phyloP scores from a whole-genome alignment of 139 green algal genomes.

The Tetradesmus obliquus region DNA sequence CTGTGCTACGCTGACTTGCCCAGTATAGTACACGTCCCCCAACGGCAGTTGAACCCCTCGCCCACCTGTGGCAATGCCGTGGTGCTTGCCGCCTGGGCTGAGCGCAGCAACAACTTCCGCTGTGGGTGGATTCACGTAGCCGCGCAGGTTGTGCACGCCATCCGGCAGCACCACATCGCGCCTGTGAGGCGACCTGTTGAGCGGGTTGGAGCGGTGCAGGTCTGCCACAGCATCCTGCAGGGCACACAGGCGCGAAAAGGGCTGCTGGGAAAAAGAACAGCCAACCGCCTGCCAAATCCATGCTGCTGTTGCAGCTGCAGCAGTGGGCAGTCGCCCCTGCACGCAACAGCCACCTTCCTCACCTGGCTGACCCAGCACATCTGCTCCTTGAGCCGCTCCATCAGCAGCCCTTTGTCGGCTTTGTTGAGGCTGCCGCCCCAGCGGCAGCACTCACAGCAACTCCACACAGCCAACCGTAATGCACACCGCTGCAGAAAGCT shows the following conservation, averaged over 20 bases:
- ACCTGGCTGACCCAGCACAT: conserved; percentile 89
- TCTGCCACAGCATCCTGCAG: conserved; percentile 60
- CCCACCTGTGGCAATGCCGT: neutral
- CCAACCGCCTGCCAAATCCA: too few species aligned
- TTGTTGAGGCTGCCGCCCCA: conserved; percentile 84
- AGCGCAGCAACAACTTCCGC: neutral
- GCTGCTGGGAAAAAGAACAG: neutral
- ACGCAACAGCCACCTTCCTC: neutral
- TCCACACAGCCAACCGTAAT: neutral
- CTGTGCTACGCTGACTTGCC: too few species aligned
- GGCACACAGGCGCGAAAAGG: neutral
- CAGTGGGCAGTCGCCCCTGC: neutral
- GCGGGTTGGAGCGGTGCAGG: conserved; percentile 52
- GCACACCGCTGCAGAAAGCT: too few species aligned
- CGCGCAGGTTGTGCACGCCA: conserved; percentile 86
- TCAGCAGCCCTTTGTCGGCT: conserved; percentile 93
- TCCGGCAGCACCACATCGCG: conserved; percentile 95
- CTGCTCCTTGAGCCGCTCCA: conserved; percentile 95
- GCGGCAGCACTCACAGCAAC: neutral
- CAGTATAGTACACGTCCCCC: too few species aligned
- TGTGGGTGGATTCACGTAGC: conserved; percentile 70
- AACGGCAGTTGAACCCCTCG: too few species aligned
- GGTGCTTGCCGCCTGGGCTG: neutral
- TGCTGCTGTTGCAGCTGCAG: too few species aligned
- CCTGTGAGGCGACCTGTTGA: conserved; percentile 59